Conservation (phyloP, 352 stramenopile species). For the Plasmopara viticola region DNA sequence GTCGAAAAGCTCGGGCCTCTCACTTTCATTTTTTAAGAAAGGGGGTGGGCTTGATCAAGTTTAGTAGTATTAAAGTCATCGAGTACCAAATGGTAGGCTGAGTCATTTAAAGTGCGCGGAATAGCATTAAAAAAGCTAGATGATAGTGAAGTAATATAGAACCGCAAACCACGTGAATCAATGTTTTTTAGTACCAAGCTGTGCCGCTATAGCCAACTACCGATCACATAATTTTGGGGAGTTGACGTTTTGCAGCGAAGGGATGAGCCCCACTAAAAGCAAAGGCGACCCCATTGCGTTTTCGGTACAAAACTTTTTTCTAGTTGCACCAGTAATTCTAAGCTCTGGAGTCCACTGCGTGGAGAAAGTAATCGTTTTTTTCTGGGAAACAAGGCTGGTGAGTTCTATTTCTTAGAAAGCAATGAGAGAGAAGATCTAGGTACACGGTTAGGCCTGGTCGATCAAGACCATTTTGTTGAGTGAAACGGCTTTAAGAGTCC, state of each 20-base stretch:
- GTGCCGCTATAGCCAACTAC: too few species aligned
- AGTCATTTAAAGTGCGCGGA: background rate
- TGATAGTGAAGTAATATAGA: too few species aligned
- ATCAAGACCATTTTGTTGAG: background rate
- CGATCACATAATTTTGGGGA: background rate
- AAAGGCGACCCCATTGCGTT: background rate
- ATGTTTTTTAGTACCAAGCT: background rate
- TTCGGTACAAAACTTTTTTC: background rate
- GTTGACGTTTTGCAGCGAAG: background rate
- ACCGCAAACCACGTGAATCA: background rate
- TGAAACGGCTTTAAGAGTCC: constrained; percentile 2
- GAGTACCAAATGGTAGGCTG: background rate
- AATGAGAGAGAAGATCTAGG: too few species aligned
- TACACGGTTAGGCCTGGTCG: too few species aligned
- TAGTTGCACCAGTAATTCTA: background rate
- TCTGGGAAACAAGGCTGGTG: background rate
- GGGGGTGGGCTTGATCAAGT: background rate
- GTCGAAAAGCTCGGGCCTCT: background rate
- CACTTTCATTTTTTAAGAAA: background rate
- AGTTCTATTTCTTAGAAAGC: background rate
- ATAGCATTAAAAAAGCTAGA: background rate
- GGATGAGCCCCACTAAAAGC: background rate
- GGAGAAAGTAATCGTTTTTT: background rate
- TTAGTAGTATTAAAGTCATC: constrained; percentile 1
- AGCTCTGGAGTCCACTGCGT: background rate